Evolutionary conservation across 2,329 filamentous ascomycete genomes (phyloP).

Genomic region (Alternaria tenuissima): DNA sequence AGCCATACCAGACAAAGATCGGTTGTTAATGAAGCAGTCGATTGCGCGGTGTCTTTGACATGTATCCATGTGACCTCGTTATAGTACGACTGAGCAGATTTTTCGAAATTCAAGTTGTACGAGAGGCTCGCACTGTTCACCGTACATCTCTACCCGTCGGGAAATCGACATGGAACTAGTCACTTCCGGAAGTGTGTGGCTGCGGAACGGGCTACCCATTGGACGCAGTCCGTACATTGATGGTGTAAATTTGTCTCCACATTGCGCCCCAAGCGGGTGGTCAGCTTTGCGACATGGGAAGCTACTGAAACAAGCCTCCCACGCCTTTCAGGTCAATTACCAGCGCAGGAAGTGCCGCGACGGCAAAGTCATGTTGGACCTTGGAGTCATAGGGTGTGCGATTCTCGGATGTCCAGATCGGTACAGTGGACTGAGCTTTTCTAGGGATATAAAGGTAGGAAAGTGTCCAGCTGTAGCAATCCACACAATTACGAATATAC

Average conservation of each 20-base stretch:
- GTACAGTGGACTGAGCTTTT: not conserved
- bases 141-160: not conserved
- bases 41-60: not conserved
- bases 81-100: not conserved
- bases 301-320: slow-evolving; percentile 3
- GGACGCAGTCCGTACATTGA: not conserved
- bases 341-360: not conserved
- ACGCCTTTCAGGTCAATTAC: slow-evolving; percentile 5
- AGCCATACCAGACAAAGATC: not conserved
- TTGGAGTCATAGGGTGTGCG: slow-evolving; percentile 8
- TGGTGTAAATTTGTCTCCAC: slow-evolving; percentile 3
- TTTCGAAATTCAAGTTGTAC: not conserved
- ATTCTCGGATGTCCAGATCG: not conserved
- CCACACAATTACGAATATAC: not conserved
- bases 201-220: not conserved
- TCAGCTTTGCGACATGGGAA: not conserved
- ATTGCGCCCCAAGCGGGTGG: not conserved
- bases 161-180: not conserved
- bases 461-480: not conserved
- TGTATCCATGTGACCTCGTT: not conserved
- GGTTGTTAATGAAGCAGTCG: not conserved
- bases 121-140: not conserved
- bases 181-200: not conserved
- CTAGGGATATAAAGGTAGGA: slow-evolving; percentile 6
- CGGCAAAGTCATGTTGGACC: not conserved